Percentiles rank a stretch among this genome's conserved stretches.
phyloP scores from a whole-genome alignment of 75 land plant genomes.

The Larix kaempferi region DNA sequence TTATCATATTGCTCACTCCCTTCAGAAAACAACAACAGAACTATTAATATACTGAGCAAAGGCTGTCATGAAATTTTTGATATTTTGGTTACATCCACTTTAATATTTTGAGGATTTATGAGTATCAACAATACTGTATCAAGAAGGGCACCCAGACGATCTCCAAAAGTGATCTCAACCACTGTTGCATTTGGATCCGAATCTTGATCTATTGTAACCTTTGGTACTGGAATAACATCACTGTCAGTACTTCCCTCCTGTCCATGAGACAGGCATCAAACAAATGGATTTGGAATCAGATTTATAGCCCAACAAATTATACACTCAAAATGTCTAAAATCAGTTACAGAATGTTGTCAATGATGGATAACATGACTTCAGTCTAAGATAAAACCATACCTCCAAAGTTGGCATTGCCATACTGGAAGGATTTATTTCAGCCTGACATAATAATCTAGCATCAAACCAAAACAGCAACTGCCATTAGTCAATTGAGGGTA shows the following conservation, averaged over 20 bases:
- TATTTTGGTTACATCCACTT: neutral
- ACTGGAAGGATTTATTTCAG: neutral
- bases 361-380: neutral
- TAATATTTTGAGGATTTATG: neutral
- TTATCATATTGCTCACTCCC: neutral
- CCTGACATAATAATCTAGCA: slow-evolving; percentile 3
- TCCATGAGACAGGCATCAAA: neutral
- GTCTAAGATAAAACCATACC: slow-evolving; percentile 1
- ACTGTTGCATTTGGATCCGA: slow-evolving; percentile 88
- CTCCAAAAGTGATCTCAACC: slow-evolving; percentile 93
- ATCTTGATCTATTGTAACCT: slow-evolving; percentile 87
- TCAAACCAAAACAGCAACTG: neutral
- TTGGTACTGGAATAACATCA: slow-evolving; percentile 69
- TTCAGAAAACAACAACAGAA: neutral
- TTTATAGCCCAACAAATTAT: neutral
- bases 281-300: neutral
- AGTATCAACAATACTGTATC: slow-evolving; percentile 40
- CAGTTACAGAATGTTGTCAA: neutral
- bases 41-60: neutral
- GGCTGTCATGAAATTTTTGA: neutral
- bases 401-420: neutral
- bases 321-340: neutral
- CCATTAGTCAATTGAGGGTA: neutral
- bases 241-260: neutral
- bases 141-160: slow-evolving; percentile 91